Conservation (phyloP, 2,329 filamentous ascomycete genomes). For the Fusarium floridanum region DNA sequence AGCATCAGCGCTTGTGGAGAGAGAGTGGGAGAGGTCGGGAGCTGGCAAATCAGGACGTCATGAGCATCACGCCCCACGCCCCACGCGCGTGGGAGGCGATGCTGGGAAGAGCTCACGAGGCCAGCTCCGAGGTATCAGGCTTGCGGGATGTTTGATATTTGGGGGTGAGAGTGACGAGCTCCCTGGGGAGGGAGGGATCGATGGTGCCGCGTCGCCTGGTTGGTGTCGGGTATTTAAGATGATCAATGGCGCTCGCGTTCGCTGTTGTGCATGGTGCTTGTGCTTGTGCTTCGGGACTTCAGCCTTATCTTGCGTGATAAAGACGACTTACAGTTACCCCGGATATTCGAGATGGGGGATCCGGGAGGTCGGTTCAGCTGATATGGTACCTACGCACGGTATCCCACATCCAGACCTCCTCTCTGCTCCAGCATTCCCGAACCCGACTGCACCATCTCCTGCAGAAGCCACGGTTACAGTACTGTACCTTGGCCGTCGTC, state of each 20-base stretch:
- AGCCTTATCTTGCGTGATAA: slow-evolving; percentile 40
- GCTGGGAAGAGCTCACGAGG: slow-evolving; percentile 42
- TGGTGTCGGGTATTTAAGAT: slow-evolving; percentile 19
- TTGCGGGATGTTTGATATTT: slow-evolving; percentile 8
- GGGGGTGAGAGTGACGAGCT: neutral
- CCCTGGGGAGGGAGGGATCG: slow-evolving; percentile 4
- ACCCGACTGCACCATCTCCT: slow-evolving; percentile 1
- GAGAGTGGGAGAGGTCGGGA: slow-evolving; percentile 46
- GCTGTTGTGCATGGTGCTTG: slow-evolving; percentile 15
- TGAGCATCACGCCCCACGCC: slow-evolving; percentile 44
- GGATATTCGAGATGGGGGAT: slow-evolving; percentile 30
- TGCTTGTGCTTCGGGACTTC: slow-evolving; percentile 19
- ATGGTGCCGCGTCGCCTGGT: slow-evolving; percentile 1
- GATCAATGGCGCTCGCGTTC: slow-evolving; percentile 19
- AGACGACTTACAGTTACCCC: slow-evolving; percentile 25
- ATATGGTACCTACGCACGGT: slow-evolving; percentile 12
- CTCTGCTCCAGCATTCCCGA: neutral
- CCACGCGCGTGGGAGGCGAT: slow-evolving; percentile 45
- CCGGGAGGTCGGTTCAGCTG: slow-evolving; percentile 18
- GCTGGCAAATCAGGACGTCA: slow-evolving; percentile 44
- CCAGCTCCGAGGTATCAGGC: slow-evolving; percentile 22
- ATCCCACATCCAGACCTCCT: neutral
- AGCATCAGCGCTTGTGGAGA: slow-evolving; percentile 47
- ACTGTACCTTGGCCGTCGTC: slow-evolving; percentile 2
- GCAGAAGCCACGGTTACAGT: slow-evolving; percentile 14